These are phyloP conservation scores for Aureobasidium mangrovei DNA, from an alignment of 2,329 filamentous ascomycete genomes.

Conservation along the genomic window DNA sequence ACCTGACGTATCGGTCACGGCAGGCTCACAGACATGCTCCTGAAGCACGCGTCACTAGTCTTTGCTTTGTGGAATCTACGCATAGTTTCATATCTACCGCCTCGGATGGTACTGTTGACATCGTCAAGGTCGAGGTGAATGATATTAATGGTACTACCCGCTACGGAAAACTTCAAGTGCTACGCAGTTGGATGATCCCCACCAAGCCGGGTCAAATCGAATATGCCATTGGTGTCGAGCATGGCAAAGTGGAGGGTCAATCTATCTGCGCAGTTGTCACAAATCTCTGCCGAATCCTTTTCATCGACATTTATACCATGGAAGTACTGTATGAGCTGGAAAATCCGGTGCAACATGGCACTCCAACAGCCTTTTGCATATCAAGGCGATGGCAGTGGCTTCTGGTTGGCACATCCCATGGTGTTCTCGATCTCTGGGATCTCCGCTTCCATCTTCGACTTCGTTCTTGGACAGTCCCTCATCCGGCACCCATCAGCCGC, in stretches of 20 bases:
- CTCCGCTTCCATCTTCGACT: constrained; percentile 85
- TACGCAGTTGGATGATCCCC: constrained; percentile 70
- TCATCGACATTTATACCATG: constrained; percentile 84
- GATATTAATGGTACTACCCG: constrained; percentile 45
- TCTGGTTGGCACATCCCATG: constrained; percentile 82
- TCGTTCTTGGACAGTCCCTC: constrained; percentile 79
- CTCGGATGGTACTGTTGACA: constrained; percentile 80
- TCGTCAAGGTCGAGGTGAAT: constrained; percentile 69
- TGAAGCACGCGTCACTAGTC: constrained; percentile 63
- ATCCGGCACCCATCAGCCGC: constrained; percentile 69
- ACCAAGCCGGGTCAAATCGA: constrained; percentile 40
- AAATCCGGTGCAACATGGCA: constrained; percentile 86
- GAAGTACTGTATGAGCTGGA: constrained; percentile 66
- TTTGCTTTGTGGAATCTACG: constrained; percentile 89
- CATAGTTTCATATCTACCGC: constrained; percentile 89
- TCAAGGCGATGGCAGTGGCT: constrained; percentile 85
- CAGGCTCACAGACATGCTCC: constrained; percentile 71
- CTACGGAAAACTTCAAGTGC: constrained; percentile 66
- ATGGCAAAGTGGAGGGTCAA: constrained; percentile 71
- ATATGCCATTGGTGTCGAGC: constrained; percentile 81
- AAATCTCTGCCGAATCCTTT: constrained; percentile 72
- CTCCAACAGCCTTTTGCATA: constrained; percentile 82
- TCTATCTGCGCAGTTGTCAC: constrained; percentile 85
- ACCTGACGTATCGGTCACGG: constrained; percentile 77
- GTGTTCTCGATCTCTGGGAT: constrained; percentile 91